Evolutionary conservation across 2,329 filamentous ascomycete genomes (phyloP).

Genomic region (Aspergillus fijiensis): DNA sequence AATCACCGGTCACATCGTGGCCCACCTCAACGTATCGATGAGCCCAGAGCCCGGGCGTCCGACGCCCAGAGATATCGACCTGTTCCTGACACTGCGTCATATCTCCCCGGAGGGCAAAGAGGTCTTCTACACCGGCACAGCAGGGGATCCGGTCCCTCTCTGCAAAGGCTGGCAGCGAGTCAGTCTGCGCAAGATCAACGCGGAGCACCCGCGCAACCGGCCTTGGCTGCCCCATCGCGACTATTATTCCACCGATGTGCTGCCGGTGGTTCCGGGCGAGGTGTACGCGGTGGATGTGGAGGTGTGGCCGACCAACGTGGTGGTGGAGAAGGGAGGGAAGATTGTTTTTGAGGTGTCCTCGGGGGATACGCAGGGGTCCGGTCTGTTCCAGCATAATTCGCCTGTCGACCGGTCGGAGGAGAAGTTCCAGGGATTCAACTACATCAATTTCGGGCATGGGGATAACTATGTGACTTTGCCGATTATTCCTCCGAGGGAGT

Average conservation of each 20-base stretch:
- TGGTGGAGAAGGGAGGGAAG: conserved; percentile 34
- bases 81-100: conserved; percentile 58
- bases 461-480: conserved; percentile 52
- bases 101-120: conserved; percentile 51
- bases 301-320: conserved; percentile 41
- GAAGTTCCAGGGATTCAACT: conserved; percentile 49
- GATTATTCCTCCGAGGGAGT: conserved; percentile 40
- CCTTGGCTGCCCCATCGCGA: conserved; percentile 51
- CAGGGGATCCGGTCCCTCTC: conserved; percentile 55
- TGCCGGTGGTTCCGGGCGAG: conserved; percentile 50
- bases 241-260: conserved; percentile 50
- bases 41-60: conserved; percentile 39
- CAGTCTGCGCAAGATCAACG: conserved; percentile 51
- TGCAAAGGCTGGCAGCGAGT: conserved; percentile 57
- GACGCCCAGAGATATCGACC: conserved; percentile 52
- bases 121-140: conserved; percentile 57
- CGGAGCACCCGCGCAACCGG: conserved; percentile 45
- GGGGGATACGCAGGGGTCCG: conserved; percentile 54
- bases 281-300: conserved; percentile 53
- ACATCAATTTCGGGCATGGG: conserved; percentile 49
- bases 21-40: conserved; percentile 63
- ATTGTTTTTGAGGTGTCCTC: conserved; percentile 35
- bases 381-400: conserved; percentile 50
- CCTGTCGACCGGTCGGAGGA: conserved; percentile 41
- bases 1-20: conserved; percentile 66